Conservation (phyloP, 306 rosid species). For the Begonia peltatifolia region DNA sequence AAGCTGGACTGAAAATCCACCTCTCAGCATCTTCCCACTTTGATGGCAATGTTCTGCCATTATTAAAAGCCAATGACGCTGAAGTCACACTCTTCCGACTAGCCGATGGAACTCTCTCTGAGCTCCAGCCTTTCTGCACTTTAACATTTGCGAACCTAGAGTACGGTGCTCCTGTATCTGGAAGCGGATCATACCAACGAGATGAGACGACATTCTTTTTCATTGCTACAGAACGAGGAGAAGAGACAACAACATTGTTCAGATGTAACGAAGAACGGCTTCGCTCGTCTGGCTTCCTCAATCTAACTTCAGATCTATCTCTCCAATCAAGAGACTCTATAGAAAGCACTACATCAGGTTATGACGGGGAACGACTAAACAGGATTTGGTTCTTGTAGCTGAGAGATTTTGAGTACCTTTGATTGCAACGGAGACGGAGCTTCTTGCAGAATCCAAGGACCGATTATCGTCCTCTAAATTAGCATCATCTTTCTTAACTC, state of each 20-base stretch:
- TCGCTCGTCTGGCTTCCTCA: slow-evolving; percentile 48
- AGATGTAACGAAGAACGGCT: slow-evolving; percentile 93
- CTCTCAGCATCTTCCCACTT: slow-evolving; percentile 99
- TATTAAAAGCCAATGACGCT: slow-evolving; percentile 43
- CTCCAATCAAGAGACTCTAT: slow-evolving; percentile 83
- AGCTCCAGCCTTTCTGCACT: slow-evolving; percentile 91
- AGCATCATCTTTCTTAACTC: slow-evolving; percentile 50
- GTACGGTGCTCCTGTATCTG: slow-evolving; percentile 80
- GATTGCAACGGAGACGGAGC: slow-evolving; percentile 81
- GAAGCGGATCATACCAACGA: slow-evolving; percentile 48
- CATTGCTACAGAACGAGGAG: slow-evolving; percentile 61
- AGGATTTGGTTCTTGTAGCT: background rate
- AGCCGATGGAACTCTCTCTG: slow-evolving; percentile 70
- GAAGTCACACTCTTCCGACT: slow-evolving; percentile 38
- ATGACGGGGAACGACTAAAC: background rate
- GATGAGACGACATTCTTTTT: slow-evolving; percentile 42
- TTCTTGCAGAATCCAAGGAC: slow-evolving; percentile 58
- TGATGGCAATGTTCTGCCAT: slow-evolving; percentile 84
- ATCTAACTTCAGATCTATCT: slow-evolving; percentile 64
- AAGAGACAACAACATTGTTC: slow-evolving; percentile 59
- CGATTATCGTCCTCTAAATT: slow-evolving; percentile 41
- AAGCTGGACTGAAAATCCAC: slow-evolving; percentile 92
- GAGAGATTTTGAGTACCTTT: slow-evolving; percentile 34
- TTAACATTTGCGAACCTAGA: slow-evolving; percentile 43
- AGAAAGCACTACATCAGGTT: slow-evolving; percentile 5